Percentiles rank a stretch among this genome's conserved stretches.
phyloP scores from a whole-genome alignment of 176 grass and related monocot species.

The Puccinellia tenuiflora region DNA sequence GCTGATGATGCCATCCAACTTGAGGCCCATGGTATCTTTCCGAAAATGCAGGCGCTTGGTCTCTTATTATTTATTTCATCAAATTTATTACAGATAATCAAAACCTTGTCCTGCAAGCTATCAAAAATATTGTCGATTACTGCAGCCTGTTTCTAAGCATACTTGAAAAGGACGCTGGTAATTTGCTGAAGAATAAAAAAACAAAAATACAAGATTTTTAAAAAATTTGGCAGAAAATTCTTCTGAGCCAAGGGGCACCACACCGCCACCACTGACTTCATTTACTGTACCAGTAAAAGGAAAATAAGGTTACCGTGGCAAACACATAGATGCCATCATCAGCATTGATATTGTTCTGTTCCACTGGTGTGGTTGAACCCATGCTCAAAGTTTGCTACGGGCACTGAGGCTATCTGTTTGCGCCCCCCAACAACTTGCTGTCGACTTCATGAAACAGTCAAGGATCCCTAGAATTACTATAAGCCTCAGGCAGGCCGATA shows the following conservation, averaged over 20 bases:
- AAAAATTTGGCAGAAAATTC: not conserved
- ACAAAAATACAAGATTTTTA: not conserved
- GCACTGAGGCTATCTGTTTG: too few relatives aligned
- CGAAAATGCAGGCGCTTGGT: not conserved
- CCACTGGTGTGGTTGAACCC: not conserved
- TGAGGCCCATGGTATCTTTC: not conserved
- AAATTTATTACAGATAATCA: not conserved
- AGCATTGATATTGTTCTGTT: not conserved
- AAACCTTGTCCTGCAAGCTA: not conserved
- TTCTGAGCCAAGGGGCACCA: not conserved
- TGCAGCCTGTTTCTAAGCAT: not conserved
- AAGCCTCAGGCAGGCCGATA: not conserved
- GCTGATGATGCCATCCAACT: not conserved
- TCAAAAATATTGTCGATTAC: not conserved
- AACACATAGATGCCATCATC: conserved; percentile 12
- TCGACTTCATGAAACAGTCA: too few relatives aligned
- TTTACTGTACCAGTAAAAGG: not conserved
- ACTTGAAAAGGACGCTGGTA: not conserved
- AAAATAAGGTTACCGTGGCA: not conserved
- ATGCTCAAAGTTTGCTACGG: too few relatives aligned
- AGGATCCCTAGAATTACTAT: not conserved
- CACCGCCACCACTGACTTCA: not conserved
- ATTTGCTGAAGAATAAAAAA: not conserved
- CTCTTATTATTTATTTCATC: not conserved
- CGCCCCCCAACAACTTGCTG: too few relatives aligned